Evolutionary conservation across 306 rosid species (phyloP), one percentile per base, ranked within the genome.

Genomic region (Abrus precatorius): DNA sequence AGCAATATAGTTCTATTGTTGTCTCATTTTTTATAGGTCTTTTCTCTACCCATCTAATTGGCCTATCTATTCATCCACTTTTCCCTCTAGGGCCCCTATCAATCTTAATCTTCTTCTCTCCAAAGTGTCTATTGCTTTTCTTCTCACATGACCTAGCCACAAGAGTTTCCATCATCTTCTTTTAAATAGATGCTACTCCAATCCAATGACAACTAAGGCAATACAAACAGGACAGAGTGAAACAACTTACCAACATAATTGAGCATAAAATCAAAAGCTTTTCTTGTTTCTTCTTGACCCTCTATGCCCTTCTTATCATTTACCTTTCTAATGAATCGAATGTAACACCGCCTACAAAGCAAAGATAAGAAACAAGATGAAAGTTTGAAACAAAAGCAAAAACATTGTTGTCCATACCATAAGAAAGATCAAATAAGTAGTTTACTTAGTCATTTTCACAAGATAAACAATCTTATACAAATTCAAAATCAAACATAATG

Each of bases 221-320:
- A 81, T 52, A 20, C 13, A 66, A 71, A 38, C 50, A 29, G 76
- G 80, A 52, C 30, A 53, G 8, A 52, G 78, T 40, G 80, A 80
- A 80, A 71, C 32, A 65, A 82, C 91, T 77, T 79, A 95, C 99
- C 99, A 83, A 95, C 86, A 83, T 87, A 95, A 87, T 86, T 91
- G 69, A 95, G 97, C 97, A 93, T 93, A 88, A 93, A 95, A 74
- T 95, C 99, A 83, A 90, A 95, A 77, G 99, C 99, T 89, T 95
- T 95, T 87, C 91, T 93, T 13, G 99, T 95, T 88, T 95, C 99
- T 84, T 95, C 99, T 84, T 93, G 98, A 84, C 99, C 99, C 84
- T 95, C 99, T 57, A 84, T 32, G 62, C 99, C 97, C 85, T 87
- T 95, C 86, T 85, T 86, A 50, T 95, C 97, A 80, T 95, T 95